A percentile compares a stretch with the other conserved stretches of the same genome.
Evolutionary conservation across 2,329 filamentous ascomycete genomes (phyloP).

Genomic region (Colletotrichum sojae): DNA sequence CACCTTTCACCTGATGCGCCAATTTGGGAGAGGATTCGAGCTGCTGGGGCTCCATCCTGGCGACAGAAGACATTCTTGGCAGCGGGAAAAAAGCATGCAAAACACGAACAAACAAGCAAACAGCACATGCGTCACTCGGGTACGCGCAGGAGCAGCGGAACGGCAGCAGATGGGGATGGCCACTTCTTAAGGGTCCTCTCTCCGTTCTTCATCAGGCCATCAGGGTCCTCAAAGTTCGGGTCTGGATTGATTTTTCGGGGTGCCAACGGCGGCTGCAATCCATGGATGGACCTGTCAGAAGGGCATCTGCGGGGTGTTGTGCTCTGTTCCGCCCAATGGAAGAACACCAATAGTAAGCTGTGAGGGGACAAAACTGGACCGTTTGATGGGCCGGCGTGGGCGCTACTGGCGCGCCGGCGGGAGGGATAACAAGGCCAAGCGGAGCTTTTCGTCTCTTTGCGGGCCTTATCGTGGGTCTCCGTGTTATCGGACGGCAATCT

Average conservation of each 20-base stretch:
- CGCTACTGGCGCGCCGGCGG: background rate
- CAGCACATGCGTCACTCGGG: conserved; percentile 1
- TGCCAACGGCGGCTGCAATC: too few species aligned
- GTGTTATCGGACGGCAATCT: background rate
- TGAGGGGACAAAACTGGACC: conserved; percentile 2
- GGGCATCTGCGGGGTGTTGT: conserved; percentile 1
- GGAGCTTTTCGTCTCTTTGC: background rate
- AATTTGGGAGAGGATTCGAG: background rate
- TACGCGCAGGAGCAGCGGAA: background rate
- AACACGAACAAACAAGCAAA: background rate
- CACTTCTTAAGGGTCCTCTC: conserved; percentile 6
- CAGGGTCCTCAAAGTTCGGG: too few species aligned
- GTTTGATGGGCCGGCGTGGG: background rate
- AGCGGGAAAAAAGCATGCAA: background rate
- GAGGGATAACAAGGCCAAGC: background rate
- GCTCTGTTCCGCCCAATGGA: conserved; percentile 12
- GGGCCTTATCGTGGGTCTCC: conserved; percentile 2
- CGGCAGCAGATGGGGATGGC: conserved; percentile 2
- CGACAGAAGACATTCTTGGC: background rate
- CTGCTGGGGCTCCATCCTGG: conserved; percentile 12
- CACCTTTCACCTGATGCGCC: conserved; percentile 20
- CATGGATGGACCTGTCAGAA: conserved; percentile 9
- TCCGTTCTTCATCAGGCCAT: background rate
- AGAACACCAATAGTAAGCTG: conserved; percentile 11
- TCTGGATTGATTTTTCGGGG: too few species aligned